phyloP scores from a whole-genome alignment of 768 basidiomycete species.

The Fomitopsis serialis region DNA sequence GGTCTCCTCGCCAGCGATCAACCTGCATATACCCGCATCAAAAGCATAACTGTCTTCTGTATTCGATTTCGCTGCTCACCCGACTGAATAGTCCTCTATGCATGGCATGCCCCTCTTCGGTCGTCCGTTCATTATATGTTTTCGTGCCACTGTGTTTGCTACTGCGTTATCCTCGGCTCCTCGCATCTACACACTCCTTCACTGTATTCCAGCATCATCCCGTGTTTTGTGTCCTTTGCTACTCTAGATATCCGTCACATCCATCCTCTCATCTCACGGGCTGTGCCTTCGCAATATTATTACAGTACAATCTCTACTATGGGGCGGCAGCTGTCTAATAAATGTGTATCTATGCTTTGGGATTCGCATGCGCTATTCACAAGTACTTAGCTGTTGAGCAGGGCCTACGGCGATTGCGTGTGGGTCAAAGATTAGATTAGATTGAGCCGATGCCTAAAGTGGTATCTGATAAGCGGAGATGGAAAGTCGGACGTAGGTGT shows the following conservation, averaged over 20 bases:
- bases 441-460: neutral
- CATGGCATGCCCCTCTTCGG: neutral
- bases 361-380: neutral
- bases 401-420: no score
- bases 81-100: neutral
- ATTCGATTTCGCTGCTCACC: neutral
- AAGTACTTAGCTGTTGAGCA: neutral
- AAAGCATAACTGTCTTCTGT: constrained; percentile 47
- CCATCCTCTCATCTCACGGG: neutral
- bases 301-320: neutral
- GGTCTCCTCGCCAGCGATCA: constrained; percentile 55
- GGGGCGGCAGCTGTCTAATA: constrained; percentile 3
- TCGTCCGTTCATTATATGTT: neutral
- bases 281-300: constrained; percentile 2
- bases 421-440: neutral
- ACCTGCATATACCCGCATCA: constrained; percentile 81
- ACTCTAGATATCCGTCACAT: constrained; percentile 1
- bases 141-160: neutral
- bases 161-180: neutral
- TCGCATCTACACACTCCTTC: constrained; percentile 6
- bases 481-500: neutral
- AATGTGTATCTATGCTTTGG: constrained; percentile 3
- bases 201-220: constrained; percentile 6
- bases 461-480: constrained; percentile 5
- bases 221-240: constrained; percentile 2